These are phyloP conservation scores for Pharus latifolius DNA, from an alignment of 176 grass and related monocot genomes.

Conservation along the genomic window DNA sequence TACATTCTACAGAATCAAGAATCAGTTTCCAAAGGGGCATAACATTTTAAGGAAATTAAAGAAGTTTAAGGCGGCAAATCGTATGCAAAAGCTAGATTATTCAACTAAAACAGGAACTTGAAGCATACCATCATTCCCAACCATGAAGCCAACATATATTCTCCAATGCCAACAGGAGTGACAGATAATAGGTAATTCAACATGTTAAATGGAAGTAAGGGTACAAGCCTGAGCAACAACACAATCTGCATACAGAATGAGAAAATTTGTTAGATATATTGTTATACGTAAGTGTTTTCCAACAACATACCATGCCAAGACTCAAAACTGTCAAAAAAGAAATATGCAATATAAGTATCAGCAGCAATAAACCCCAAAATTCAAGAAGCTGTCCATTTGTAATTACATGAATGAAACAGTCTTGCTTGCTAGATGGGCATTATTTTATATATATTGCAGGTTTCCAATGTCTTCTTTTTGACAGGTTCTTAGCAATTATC, in stretches of 20 bases:
- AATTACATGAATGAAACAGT: not conserved
- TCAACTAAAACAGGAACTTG: slow-evolving; percentile 1
- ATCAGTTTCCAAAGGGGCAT: not conserved
- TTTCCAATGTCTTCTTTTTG: not conserved
- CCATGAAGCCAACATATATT: slow-evolving; percentile 99
- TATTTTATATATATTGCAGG: not conserved
- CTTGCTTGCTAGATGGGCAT: not conserved
- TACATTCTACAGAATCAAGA: not conserved
- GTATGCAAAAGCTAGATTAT: not conserved
- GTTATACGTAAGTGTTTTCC: not conserved
- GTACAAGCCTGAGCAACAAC: slow-evolving; percentile 84
- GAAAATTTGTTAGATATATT: slow-evolving; percentile 3
- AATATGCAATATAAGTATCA: not conserved
- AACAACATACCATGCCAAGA: not conserved
- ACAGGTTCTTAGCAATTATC: not conserved
- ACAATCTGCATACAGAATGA: slow-evolving; percentile 60
- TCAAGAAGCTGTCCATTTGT: not conserved
- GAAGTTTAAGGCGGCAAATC: not conserved
- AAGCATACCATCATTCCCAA: slow-evolving; percentile 96
- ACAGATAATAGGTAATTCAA: slow-evolving; percentile 98
- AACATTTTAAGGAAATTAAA: not conserved
- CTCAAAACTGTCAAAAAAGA: not conserved
- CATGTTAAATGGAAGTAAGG: slow-evolving; percentile 99
- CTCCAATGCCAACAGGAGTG: slow-evolving; percentile 93
- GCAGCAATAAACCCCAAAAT: not conserved